Evolutionary conservation across 441 rosid genomes (phyloP), one percentile per base, ranked within the genome.

Genomic region (Brassica hybrid): DNA sequence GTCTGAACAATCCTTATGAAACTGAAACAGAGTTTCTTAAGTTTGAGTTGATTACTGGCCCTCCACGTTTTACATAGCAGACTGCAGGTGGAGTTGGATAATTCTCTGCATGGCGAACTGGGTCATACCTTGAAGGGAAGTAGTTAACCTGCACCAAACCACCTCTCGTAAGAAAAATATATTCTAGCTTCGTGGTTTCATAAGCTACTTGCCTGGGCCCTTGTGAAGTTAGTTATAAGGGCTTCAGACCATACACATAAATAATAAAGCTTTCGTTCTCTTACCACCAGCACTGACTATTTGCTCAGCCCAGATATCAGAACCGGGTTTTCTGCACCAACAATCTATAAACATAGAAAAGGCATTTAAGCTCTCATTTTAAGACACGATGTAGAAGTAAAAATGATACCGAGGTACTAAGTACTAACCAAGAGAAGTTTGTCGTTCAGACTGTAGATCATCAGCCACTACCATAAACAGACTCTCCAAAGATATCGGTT

Each of bases 271-370:
- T 68, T 94, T 88, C 98, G 89, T 90, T 82, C 97, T 88, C 84
- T 95, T 95, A 32, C 99, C 99, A 80, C 99, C 98, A 74, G 99
- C 98, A 76, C 98, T 76, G 80, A 91, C 90, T 14, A 93, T 93
- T 84, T 95, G 98, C 85, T 93, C 94, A 56, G 98, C 99, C 12
- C 97, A 56, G 97, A 93, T 89, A 88, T 89, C 67, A 94, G 83
- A 71, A 94, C 96, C 38, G 99, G 96, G 71, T 94, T 93, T 79
- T 94, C 98, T 80, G 98, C 96, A 69, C 94, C 97, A 80, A 93
- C 97, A 86, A 94, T 89, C 98, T 94, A 84, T 62, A 75, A 61
- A 13, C 58, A 81, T 38, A 77, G 79, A 73, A 67, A 73, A 72
- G 66, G 67, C 73, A 79, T 84, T 77, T 13, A 10, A 59, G n/a